Conservation (phyloP, 495 filamentous ascomycete species). For the Astrothelium macrocarpum region DNA sequence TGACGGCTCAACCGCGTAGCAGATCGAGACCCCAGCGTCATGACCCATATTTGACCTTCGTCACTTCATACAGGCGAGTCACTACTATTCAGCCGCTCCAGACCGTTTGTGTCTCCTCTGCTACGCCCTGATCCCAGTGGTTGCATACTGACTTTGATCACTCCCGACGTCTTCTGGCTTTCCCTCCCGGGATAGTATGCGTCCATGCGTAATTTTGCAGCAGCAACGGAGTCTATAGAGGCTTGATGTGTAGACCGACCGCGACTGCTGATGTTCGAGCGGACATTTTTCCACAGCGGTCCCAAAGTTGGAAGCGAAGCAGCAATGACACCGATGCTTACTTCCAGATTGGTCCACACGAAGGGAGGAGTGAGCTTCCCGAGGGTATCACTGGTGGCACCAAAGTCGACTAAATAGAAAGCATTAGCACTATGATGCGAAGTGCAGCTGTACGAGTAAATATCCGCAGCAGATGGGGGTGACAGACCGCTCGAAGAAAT, state of each 20-base stretch:
- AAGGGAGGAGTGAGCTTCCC: not conserved
- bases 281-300: not conserved
- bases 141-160: not conserved
- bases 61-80: not conserved
- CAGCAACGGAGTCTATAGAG: not conserved
- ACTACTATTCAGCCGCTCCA: not conserved
- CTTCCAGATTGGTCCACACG: conserved; percentile 3
- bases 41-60: not conserved
- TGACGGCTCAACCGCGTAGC: not conserved
- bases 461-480: not conserved
- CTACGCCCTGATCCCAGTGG: not conserved
- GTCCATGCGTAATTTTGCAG: not conserved
- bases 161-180: not conserved
- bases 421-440: not conserved
- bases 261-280: not conserved
- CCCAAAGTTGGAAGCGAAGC: not conserved
- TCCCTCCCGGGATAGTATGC: not conserved
- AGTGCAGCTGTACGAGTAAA: no score
- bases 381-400: not conserved
- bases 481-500: not conserved
- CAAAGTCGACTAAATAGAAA: not conserved
- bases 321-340: not conserved
- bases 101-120: not conserved
- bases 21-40: not conserved
- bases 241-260: not conserved